Conservation (phyloP, 495 filamentous ascomycete genomes). For the Trichoderma virens region DNA sequence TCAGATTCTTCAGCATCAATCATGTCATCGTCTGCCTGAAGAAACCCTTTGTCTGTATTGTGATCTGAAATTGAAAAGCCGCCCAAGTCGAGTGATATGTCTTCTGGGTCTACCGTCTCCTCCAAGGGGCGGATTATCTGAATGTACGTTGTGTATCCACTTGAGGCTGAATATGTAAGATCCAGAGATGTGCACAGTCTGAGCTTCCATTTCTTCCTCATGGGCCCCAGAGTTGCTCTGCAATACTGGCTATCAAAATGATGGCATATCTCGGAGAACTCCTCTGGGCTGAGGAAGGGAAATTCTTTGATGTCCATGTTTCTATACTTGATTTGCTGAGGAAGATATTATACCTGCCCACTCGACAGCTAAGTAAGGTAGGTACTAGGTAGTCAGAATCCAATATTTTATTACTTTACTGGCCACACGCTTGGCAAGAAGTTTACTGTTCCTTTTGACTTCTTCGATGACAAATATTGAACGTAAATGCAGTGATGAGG, state of each 20-base stretch:
- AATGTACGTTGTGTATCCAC: constrained; percentile 34
- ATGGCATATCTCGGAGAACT: constrained; percentile 56
- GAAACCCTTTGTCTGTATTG: neutral
- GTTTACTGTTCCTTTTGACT: no score
- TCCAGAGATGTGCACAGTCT: constrained; percentile 29
- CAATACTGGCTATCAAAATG: constrained; percentile 48
- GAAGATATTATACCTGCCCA: no score
- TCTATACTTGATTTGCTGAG: neutral
- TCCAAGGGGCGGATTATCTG: constrained; percentile 41
- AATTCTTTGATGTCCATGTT: constrained; percentile 27
- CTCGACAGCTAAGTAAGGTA: no score
- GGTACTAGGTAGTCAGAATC: no score
- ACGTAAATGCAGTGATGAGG: no score
- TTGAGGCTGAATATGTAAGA: constrained; percentile 20
- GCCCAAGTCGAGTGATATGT: constrained; percentile 33
- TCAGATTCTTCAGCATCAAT: constrained; percentile 41
- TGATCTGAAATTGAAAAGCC: constrained; percentile 25
- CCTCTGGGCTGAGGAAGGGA: constrained; percentile 50
- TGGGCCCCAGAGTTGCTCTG: constrained; percentile 40
- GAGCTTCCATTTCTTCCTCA: constrained; percentile 35
- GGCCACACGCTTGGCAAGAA: no score
- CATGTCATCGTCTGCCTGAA: constrained; percentile 25
- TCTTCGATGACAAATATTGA: no score
- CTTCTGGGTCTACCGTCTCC: constrained; percentile 30
- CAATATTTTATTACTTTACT: no score